Evolutionary conservation across 2,329 filamentous ascomycete genomes (phyloP).

Genomic region (Hortaea sp.): DNA sequence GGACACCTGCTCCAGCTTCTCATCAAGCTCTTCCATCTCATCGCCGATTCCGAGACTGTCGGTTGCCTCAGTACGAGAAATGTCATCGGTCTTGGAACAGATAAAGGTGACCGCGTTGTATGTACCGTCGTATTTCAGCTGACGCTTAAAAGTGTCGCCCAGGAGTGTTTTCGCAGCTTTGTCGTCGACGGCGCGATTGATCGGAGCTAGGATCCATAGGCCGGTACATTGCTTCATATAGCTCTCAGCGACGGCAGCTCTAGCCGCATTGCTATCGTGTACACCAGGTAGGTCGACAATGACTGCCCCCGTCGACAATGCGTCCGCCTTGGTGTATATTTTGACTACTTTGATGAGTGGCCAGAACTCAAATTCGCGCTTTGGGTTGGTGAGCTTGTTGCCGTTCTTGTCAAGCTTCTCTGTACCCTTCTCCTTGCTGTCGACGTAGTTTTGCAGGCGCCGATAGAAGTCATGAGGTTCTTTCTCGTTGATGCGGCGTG

Average conservation of each 20-base stretch:
- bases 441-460: constrained; percentile 41
- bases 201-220: constrained; percentile 54
- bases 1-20: constrained; percentile 18
- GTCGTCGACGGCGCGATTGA: constrained; percentile 50
- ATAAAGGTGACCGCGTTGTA: constrained; percentile 50
- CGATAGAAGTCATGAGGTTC: constrained; percentile 35
- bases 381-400: constrained; percentile 25
- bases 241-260: constrained; percentile 45
- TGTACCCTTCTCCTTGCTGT: constrained; percentile 43
- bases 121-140: constrained; percentile 49
- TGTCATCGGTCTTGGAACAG: constrained; percentile 55
- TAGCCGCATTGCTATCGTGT: constrained; percentile 50
- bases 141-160: constrained; percentile 47
- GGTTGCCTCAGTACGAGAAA: constrained; percentile 37
- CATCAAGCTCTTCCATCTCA: constrained; percentile 17
- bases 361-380: constrained; percentile 34
- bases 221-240: constrained; percentile 53
- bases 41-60: constrained; percentile 29
- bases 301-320: constrained; percentile 44
- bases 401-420: constrained; percentile 20
- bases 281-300: constrained; percentile 51
- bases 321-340: constrained; percentile 41
- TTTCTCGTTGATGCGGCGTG: constrained; percentile 29
- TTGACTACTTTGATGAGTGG: constrained; percentile 46
- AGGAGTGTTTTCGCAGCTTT: constrained; percentile 48